Conservation (phyloP, 192 early-diverging fungal genomes). For the Podila horticola region DNA sequence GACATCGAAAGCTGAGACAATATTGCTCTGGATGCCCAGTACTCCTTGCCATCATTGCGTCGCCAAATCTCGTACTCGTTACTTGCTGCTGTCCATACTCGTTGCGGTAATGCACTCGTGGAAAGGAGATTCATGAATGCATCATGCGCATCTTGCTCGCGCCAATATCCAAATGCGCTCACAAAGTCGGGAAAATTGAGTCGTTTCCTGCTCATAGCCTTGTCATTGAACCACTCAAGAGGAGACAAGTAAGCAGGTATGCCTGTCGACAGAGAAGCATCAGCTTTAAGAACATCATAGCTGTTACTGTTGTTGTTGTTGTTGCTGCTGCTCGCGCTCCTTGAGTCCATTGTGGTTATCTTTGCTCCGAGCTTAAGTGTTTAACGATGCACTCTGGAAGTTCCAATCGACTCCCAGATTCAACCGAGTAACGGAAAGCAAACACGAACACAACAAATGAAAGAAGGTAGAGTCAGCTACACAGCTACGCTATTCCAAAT, state of each 20-base stretch:
- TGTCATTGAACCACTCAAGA: conserved; percentile 17
- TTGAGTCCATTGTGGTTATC: conserved; percentile 4
- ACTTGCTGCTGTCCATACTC: conserved; percentile 7
- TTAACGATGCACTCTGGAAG: too few species aligned
- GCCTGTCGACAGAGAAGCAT: conserved; percentile 2
- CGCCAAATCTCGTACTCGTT: conserved; percentile 23
- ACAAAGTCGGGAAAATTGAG: conserved; percentile 23
- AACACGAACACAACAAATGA: too few species aligned
- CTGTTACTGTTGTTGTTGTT: conserved; percentile 2
- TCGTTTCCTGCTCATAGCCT: not conserved
- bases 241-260: conserved; percentile 1
- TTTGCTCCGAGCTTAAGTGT: not conserved
- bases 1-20: conserved; percentile 15
- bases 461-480: too few species aligned
- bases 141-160: conserved; percentile 20
- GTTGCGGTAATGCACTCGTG: conserved; percentile 2
- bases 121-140: conserved; percentile 21
- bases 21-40: conserved; percentile 27
- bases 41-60: conserved; percentile 28
- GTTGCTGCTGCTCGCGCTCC: conserved; percentile 3
- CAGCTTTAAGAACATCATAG: not conserved
- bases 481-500: too few species aligned
- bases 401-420: too few species aligned
- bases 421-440: too few species aligned
- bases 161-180: conserved; percentile 12